A percentile compares a stretch with the other conserved stretches of the same genome.
These are phyloP conservation scores for Fomitopsis pulvina DNA, from an alignment of 768 basidiomycete species.

Conservation along the genomic window DNA sequence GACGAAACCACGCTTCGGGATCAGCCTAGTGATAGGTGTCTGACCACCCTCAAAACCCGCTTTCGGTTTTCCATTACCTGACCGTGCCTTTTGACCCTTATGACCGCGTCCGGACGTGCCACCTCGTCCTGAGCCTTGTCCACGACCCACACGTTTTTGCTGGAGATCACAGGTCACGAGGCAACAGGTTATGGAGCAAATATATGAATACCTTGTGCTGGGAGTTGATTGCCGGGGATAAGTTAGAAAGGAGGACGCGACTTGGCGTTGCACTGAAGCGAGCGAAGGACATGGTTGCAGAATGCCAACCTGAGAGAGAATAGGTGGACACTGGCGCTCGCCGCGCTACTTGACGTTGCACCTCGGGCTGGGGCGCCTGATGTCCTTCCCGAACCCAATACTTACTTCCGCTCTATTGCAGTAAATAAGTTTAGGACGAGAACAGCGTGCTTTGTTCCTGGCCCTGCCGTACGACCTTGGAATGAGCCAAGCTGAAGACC, in stretches of 20 bases:
- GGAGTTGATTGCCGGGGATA: constrained; percentile 65
- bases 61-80: constrained; percentile 77
- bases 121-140: constrained; percentile 87
- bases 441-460: no score
- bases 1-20: constrained; percentile 92
- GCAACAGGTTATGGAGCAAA: neutral
- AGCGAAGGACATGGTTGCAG: constrained; percentile 9
- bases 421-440: no score
- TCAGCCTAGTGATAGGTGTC: constrained; percentile 83
- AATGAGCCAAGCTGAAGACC: neutral
- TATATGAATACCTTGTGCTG: constrained; percentile 50
- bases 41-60: constrained; percentile 95
- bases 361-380: no score
- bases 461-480: no score
- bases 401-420: no score
- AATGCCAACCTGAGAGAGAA: no score
- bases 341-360: no score
- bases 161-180: constrained; percentile 23
- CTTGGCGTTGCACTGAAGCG: constrained; percentile 32
- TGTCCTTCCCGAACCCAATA: no score
- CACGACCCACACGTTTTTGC: constrained; percentile 94
- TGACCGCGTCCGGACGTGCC: constrained; percentile 90
- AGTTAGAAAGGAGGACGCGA: constrained; percentile 59
- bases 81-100: constrained; percentile 93
- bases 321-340: neutral